Conservation (phyloP, 805 yeast species). For the Yueomyces sp. region DNA sequence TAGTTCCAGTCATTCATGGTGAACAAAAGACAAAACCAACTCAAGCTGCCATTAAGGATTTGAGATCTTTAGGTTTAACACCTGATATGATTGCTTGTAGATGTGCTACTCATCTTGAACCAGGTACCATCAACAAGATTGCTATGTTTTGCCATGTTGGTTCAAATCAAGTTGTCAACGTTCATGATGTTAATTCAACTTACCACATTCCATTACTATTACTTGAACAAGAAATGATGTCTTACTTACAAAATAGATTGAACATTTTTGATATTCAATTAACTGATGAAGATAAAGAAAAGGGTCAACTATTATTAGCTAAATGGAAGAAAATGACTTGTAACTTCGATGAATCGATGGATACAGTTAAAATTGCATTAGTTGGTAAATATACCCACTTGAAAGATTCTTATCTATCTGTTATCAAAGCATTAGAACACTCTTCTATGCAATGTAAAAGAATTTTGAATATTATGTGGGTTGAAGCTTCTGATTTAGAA, state of each 20-base stretch:
- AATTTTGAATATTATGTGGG: constrained; percentile 85
- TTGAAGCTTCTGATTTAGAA: constrained; percentile 86
- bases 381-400: constrained; percentile 96
- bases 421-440: constrained; percentile 91
- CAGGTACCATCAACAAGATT: constrained; percentile 82
- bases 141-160: constrained; percentile 99
- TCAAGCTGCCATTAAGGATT: constrained; percentile 95
- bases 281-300: constrained; percentile 36
- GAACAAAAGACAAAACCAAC: constrained; percentile 99
- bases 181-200: constrained; percentile 92
- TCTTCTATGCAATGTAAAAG: constrained; percentile 82
- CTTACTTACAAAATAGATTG: constrained; percentile 58
- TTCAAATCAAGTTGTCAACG: constrained; percentile 93
- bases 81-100: constrained; percentile 98
- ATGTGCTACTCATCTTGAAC: constrained; percentile 72
- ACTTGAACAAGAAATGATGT: constrained; percentile 73
- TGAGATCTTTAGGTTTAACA: constrained; percentile 85
- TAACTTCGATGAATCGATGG: constrained; percentile 69
- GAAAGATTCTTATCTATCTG: constrained; percentile 90
- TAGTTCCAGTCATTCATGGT: constrained; percentile 96
- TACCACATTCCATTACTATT: constrained; percentile 92
- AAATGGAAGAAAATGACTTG: constrained; percentile 76
- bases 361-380: constrained; percentile 83
- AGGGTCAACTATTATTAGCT: constrained; percentile 55
- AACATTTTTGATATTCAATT: constrained; percentile 36